phyloP scores from a whole-genome alignment of 179 eudicot species.

The Carnegiea gigantea region DNA sequence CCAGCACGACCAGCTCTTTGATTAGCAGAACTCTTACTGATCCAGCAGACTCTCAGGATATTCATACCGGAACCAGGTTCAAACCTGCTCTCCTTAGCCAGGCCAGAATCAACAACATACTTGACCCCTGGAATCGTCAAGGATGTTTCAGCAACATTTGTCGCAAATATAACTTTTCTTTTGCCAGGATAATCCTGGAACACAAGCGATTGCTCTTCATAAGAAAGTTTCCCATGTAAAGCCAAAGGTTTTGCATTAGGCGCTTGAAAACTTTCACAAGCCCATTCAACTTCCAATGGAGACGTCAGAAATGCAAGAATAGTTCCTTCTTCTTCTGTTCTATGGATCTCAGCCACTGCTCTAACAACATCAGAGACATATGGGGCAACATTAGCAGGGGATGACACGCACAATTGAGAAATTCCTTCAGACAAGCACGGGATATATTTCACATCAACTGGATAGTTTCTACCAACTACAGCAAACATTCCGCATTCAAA shows the following conservation, averaged over 20 bases:
- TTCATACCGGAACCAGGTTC: slow-evolving; percentile 91
- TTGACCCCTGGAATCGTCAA: slow-evolving; percentile 93
- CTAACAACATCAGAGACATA: slow-evolving; percentile 58
- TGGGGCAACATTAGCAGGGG: slow-evolving; percentile 42
- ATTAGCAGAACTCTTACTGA: slow-evolving; percentile 91
- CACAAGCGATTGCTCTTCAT: slow-evolving; percentile 68
- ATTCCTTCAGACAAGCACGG: slow-evolving; percentile 43
- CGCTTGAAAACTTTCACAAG: slow-evolving; percentile 61
- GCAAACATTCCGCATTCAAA: slow-evolving; percentile 62
- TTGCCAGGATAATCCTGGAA: slow-evolving; percentile 60
- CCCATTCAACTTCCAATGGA: slow-evolving; percentile 91
- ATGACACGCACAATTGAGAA: slow-evolving; percentile 22
- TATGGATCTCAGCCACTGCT: slow-evolving; percentile 66
- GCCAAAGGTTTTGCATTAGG: slow-evolving; percentile 53
- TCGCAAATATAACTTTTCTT: slow-evolving; percentile 86
- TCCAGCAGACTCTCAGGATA: slow-evolving; percentile 66
- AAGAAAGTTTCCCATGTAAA: slow-evolving; percentile 84
- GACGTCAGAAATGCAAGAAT: slow-evolving; percentile 93
- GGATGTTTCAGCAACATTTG: slow-evolving; percentile 96
- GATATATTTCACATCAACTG: slow-evolving; percentile 72
- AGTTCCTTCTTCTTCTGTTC: slow-evolving; percentile 65
- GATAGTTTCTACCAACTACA: slow-evolving; percentile 79
- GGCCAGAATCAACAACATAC: slow-evolving; percentile 89
- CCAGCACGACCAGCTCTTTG: slow-evolving; percentile 99
- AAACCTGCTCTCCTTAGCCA: slow-evolving; percentile 81